Evolutionary conservation across 768 basidiomycete genomes (phyloP).

Genomic region (Podaxis carcinomalis): DNA sequence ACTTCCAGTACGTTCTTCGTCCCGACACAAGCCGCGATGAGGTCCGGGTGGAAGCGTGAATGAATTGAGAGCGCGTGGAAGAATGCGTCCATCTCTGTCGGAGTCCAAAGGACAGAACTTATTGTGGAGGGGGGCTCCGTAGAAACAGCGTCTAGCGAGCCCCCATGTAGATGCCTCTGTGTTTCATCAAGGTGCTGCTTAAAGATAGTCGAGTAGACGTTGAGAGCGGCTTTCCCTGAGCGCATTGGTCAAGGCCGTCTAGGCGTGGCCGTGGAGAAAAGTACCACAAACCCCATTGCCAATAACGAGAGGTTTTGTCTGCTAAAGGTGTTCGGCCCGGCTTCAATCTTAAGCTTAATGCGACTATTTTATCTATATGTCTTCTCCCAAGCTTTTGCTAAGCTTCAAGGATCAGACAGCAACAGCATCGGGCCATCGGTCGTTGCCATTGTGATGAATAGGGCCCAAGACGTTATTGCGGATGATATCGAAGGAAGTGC

Average conservation of each 20-base stretch:
- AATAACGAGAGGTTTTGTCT: neutral
- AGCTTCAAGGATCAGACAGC: neutral
- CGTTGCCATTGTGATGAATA: neutral
- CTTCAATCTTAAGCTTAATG: neutral
- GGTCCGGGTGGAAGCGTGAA: slow-evolving; percentile 72
- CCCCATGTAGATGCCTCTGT: neutral
- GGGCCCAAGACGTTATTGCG: neutral
- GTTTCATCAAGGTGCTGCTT: neutral
- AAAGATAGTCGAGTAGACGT: neutral
- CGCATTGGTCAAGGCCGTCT: neutral
- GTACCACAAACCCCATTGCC: too few species aligned
- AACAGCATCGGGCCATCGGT: neutral
- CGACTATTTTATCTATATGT: neutral
- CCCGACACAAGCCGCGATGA: slow-evolving; percentile 63
- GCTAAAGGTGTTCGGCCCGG: neutral
- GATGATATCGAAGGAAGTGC: too few species aligned
- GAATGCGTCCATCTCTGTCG: slow-evolving; percentile 61
- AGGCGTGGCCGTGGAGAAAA: too few species aligned
- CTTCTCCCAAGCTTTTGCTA: neutral
- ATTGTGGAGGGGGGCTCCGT: neutral
- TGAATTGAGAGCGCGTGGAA: slow-evolving; percentile 67
- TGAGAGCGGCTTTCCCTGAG: neutral
- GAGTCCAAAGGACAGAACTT: slow-evolving; percentile 50
- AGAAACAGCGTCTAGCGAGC: neutral
- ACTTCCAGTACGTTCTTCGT: slow-evolving; percentile 69